Evolutionary conservation across 495 filamentous ascomycete genomes (phyloP), one percentile per base, ranked within the genome.

Genomic region (Penicillium soppii): DNA sequence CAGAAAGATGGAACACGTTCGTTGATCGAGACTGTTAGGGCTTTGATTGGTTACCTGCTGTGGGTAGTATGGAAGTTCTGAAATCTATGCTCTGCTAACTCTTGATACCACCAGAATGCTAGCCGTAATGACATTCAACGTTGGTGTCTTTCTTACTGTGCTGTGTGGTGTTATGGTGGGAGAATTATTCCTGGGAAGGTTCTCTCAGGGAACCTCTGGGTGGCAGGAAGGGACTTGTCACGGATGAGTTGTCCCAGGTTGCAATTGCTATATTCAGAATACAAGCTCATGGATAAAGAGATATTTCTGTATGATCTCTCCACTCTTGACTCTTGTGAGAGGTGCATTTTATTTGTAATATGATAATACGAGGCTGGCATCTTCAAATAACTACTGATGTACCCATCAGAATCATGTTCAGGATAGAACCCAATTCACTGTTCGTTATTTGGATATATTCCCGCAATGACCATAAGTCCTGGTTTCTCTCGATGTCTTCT

Each of bases 121-220:
- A 15, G 46, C 48, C 0, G 59, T 62, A 6, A 62, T 62, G 59
- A 62, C 35, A 1, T 56, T 56, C 45, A 62, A 62, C 29, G 20
- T 53, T 7, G 59, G 59, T 2, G 43, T 62, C 9, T 53, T 62
- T 17, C 25, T 37, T 19, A 26, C 50, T 5, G 53, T 59, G 5
- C 22, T 62, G 15, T 37, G 12, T 3, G 59, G 59, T 4, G 52
- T 59, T 1, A 7, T 62, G 9, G 23, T 52, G 8, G 55, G 54
- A 2, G 59, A 62, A n/a, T 13, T 55, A 13, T 13, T 43, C 8
- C 37, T 62, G 15, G 59, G 49, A 7, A 43, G 52, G 15, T 62
- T 53, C 29, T 29, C 25, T 15, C 29, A 29, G 17, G 29, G 38
- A 17, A 47, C 20, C 16, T 7, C 52, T 33, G 48, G 39, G 0